Evolutionary conservation across 345 rosid genomes (phyloP).

Genomic region (sweet orange (Citrus sinensis)): DNA sequence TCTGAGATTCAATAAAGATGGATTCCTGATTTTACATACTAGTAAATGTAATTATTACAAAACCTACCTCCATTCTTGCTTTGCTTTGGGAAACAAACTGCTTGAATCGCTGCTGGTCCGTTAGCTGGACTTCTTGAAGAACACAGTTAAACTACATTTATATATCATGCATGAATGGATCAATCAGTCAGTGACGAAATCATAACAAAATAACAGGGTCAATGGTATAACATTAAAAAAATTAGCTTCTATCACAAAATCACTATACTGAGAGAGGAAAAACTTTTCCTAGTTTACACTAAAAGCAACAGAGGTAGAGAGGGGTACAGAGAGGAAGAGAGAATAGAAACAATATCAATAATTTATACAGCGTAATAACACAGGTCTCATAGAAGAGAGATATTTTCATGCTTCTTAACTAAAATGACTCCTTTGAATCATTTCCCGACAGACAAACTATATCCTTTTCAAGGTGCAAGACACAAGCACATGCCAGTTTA

Average conservation of each 20-base stretch:
- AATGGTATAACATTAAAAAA: not conserved
- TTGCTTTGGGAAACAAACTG: conserved; percentile 96
- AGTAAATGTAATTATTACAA: not conserved
- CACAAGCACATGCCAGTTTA: not conserved
- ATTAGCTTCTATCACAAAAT: not conserved
- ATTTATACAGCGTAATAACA: not conserved
- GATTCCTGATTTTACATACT: conserved; percentile 6
- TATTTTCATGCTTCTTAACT: not conserved
- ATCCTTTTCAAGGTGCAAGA: not conserved
- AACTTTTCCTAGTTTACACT: not conserved
- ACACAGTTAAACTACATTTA: conserved; percentile 60
- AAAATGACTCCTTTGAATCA: not conserved
- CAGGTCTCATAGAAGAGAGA: not conserved
- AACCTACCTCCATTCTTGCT: conserved; percentile 92
- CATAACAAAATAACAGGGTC: not conserved
- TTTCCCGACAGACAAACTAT: not conserved
- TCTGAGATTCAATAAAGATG: conserved; percentile 10
- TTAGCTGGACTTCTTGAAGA: conserved; percentile 92
- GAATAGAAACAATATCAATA: not conserved
- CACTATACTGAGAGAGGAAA: not conserved
- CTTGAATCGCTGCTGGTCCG: conserved; percentile 95
- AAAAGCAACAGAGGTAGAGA: not conserved
- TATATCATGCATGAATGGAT: conserved; percentile 9
- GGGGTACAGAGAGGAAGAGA: not conserved
- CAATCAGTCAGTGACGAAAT: not conserved